A percentile compares a stretch with the other conserved stretches of the same genome.
These are phyloP conservation scores for Hippophae rhamnoides DNA, from an alignment of 306 rosid genomes.

Conservation along the genomic window DNA sequence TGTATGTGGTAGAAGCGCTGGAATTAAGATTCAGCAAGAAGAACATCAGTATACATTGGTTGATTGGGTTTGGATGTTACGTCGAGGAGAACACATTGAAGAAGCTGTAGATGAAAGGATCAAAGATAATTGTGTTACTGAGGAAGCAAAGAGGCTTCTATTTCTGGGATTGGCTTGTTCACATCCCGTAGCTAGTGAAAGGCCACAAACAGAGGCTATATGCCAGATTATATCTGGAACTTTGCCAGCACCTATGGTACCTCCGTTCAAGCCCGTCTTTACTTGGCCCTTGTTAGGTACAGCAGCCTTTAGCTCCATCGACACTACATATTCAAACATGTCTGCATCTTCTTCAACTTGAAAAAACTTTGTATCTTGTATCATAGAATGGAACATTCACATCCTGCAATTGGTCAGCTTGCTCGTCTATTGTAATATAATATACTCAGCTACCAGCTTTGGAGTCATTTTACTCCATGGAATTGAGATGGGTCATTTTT, in stretches of 20 bases:
- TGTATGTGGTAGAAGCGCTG: constrained; percentile 30
- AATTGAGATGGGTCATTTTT: not conserved
- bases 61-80: constrained; percentile 49
- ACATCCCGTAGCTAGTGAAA: constrained; percentile 26
- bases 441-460: too few species aligned
- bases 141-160: constrained; percentile 35
- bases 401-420: too few species aligned
- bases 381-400: too few species aligned
- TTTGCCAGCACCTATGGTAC: constrained; percentile 25
- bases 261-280: constrained; percentile 38
- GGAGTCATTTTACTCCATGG: too few species aligned
- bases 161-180: constrained; percentile 47
- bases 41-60: constrained; percentile 20
- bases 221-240: constrained; percentile 36
- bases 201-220: constrained; percentile 38
- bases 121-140: constrained; percentile 10
- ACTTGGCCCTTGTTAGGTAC: constrained; percentile 32
- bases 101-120: constrained; percentile 34
- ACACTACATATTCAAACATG: constrained; percentile 9
- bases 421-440: constrained; percentile 2
- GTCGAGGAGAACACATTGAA: constrained; percentile 26
- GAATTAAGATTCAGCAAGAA: constrained; percentile 10
- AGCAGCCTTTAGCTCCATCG: constrained; percentile 14
- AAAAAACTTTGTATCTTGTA: not conserved
- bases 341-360: constrained; percentile 11